A percentile compares a stretch with the other conserved stretches of the same genome.
Conservation (phyloP, 306 rosid genomes). For the Malus asiatica region DNA sequence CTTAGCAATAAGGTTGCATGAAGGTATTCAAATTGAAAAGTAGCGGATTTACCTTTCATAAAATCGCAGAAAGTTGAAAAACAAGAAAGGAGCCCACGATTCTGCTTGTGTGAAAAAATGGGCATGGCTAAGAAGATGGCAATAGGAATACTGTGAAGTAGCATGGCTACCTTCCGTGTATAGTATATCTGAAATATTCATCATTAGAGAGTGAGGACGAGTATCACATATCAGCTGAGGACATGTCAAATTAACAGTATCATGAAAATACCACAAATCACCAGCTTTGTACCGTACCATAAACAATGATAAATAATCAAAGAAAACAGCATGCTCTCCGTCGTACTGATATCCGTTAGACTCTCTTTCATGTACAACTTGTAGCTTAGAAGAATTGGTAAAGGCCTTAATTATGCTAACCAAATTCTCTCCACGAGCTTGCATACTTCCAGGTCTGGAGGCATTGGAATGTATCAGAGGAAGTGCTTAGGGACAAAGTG, state of each 20-base stretch:
- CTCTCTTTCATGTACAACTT: conserved; percentile 37
- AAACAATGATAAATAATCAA: conserved; percentile 83
- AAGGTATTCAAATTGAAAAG: conserved; percentile 11
- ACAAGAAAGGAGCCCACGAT: conserved; percentile 42
- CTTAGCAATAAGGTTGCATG: neutral
- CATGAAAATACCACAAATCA: conserved; percentile 12
- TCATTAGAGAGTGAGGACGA: conserved; percentile 6
- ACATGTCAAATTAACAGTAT: conserved; percentile 11
- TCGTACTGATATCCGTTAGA: conserved; percentile 31
- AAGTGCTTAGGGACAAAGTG: conserved; percentile 25
- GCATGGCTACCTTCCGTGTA: conserved; percentile 63
- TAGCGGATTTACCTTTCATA: conserved; percentile 52
- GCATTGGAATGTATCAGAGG: conserved; percentile 37
- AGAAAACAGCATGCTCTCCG: conserved; percentile 74
- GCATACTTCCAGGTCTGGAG: conserved; percentile 94
- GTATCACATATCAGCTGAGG: conserved; percentile 8
- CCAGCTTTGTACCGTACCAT: conserved; percentile 60
- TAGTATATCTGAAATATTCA: conserved; percentile 64
- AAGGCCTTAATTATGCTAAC: conserved; percentile 76
- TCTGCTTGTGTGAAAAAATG: conserved; percentile 25
- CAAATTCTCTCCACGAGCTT: conserved; percentile 98
- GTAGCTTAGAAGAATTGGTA: conserved; percentile 67
- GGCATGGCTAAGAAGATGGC: conserved; percentile 52
- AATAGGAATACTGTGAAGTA: conserved; percentile 79
- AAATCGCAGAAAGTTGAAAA: conserved; percentile 54